Conservation (phyloP, 768 basidiomycete species). For the Russula lepida region DNA sequence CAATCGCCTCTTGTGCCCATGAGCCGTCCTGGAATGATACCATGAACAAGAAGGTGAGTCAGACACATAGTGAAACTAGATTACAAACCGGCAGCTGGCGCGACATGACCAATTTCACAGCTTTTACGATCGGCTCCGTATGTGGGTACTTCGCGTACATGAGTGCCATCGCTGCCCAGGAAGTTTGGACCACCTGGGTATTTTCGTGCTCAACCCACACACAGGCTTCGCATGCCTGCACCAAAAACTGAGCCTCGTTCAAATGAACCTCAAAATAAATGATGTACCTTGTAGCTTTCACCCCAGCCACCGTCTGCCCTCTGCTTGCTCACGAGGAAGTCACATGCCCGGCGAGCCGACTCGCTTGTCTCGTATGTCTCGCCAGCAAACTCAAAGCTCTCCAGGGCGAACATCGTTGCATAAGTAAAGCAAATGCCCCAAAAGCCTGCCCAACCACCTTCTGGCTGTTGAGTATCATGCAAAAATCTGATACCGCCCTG, state of each 20-base stretch:
- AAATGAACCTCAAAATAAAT: background rate
- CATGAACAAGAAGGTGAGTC: constrained; percentile 28
- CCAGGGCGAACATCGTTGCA: constrained; percentile 92
- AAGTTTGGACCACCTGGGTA: constrained; percentile 84
- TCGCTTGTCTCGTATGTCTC: constrained; percentile 78
- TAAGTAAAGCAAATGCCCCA: constrained; percentile 99
- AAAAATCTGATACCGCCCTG: constrained; percentile 68
- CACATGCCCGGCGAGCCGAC: constrained; percentile 63
- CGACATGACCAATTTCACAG: constrained; percentile 76
- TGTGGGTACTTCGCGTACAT: constrained; percentile 87
- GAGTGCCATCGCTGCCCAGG: constrained; percentile 87
- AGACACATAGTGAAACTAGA: background rate
- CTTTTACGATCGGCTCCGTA: constrained; percentile 69
- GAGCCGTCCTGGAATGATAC: no score
- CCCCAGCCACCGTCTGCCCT: constrained; percentile 94
- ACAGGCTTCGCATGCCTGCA: constrained; percentile 72
- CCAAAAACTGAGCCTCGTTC: background rate
- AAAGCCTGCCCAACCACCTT: constrained; percentile 91
- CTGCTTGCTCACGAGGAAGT: constrained; percentile 78
- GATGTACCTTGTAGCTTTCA: constrained; percentile 85
- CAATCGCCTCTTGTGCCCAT: constrained; percentile 96
- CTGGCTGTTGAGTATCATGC: constrained; percentile 66
- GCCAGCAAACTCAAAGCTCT: constrained; percentile 80
- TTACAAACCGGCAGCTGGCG: constrained; percentile 68
- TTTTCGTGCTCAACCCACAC: constrained; percentile 76